Conservation (phyloP, 2,329 filamentous ascomycete species). For the Delphinella strobiligena region DNA sequence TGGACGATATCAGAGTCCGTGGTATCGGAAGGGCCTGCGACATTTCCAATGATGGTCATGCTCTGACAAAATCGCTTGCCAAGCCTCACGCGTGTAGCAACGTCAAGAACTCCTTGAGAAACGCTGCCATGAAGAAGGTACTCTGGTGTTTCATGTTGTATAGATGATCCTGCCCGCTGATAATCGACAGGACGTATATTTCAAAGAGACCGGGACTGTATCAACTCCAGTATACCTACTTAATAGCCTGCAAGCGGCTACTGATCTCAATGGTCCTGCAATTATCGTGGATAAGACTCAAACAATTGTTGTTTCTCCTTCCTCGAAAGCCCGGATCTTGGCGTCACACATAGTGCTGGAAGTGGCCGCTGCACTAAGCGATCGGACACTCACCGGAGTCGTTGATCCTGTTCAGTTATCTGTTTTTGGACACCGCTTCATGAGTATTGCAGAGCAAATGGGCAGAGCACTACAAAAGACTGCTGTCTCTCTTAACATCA, state of each 20-base stretch:
- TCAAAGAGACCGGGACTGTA: slow-evolving; percentile 13
- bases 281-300: slow-evolving; percentile 30
- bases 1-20: slow-evolving; percentile 33
- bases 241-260: slow-evolving; percentile 11
- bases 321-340: slow-evolving; percentile 24
- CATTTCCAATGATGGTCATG: neutral
- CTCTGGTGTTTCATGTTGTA: too few relatives aligned
- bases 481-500: slow-evolving; percentile 38
- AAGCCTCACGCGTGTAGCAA: too few relatives aligned
- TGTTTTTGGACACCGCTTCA: slow-evolving; percentile 45
- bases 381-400: neutral
- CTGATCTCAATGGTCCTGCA: slow-evolving; percentile 17
- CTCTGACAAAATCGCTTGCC: neutral
- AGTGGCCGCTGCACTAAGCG: slow-evolving; percentile 7
- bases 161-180: neutral
- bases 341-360: slow-evolving; percentile 29
- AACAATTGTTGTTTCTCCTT: slow-evolving; percentile 30
- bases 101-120: too few relatives aligned
- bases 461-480: slow-evolving; percentile 45
- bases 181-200: slow-evolving; percentile 11
- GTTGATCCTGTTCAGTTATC: slow-evolving; percentile 41
- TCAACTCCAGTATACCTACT: slow-evolving; percentile 16
- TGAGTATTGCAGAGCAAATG: slow-evolving; percentile 49
- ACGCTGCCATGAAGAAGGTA: too few relatives aligned
- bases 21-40: slow-evolving; percentile 12